Evolutionary conservation across 768 basidiomycete species (phyloP).

Genomic region (Russula vinacea): DNA sequence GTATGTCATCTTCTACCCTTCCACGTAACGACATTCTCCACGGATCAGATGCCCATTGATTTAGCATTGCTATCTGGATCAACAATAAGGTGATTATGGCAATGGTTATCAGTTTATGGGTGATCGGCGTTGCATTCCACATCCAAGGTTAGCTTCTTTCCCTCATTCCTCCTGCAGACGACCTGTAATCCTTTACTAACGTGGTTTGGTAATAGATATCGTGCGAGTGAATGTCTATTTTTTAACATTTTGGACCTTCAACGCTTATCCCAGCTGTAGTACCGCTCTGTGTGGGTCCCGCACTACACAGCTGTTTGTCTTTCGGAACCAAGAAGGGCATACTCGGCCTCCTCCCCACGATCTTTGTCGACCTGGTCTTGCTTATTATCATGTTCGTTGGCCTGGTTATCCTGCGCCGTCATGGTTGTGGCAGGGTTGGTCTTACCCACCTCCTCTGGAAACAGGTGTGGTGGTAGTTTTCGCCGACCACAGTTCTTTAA

Average conservation of each 20-base stretch:
- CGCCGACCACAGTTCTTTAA: neutral
- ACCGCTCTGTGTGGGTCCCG: neutral
- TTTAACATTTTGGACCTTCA: neutral
- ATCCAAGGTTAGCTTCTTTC: no score
- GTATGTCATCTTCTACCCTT: neutral
- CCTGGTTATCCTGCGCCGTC: neutral
- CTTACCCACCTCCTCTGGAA: neutral
- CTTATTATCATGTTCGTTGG: constrained; percentile 4
- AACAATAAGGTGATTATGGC: neutral
- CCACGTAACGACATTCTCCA: no score
- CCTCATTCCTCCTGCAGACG: no score
- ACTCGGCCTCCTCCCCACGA: neutral
- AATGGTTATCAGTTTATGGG: neutral
- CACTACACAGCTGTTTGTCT: rapidly evolving
- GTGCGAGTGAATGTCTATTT: neutral
- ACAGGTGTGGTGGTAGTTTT: neutral
- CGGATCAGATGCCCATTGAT: neutral
- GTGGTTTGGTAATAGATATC: neutral
- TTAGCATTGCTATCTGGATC: constrained; percentile 16
- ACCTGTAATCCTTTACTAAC: neutral
- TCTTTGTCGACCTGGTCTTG: neutral
- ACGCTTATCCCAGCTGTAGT: neutral
- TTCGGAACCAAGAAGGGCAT: neutral
- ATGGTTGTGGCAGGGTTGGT: neutral
- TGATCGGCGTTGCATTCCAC: neutral